A percentile compares a stretch with the other conserved stretches of the same genome.
These are phyloP conservation scores for Aquilaria yunnanensis DNA, from an alignment of 345 rosid species.

Conservation along the genomic window DNA sequence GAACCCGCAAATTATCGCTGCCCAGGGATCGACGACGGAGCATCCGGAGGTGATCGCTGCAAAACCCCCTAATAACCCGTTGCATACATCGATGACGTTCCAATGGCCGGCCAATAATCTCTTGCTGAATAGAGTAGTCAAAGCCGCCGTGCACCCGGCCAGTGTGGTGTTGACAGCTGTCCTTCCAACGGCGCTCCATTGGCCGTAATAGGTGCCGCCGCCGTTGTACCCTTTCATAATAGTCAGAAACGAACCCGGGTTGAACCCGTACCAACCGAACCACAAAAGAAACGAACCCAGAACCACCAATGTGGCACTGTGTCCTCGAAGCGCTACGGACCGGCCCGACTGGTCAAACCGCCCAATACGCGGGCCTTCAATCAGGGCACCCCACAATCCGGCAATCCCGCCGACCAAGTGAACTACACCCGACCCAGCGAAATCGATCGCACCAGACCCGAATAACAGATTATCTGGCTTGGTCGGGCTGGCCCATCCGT, in stretches of 20 bases:
- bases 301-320: constrained; percentile 61
- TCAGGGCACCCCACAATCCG: constrained; percentile 67
- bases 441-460: constrained; percentile 58
- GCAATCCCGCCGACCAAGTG: constrained; percentile 86
- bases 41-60: constrained; percentile 84
- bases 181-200: constrained; percentile 77
- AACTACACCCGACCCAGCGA: constrained; percentile 80
- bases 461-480: constrained; percentile 28
- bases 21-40: constrained; percentile 86
- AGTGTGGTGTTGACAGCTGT: constrained; percentile 79
- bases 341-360: constrained; percentile 42
- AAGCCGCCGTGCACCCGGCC: constrained; percentile 75
- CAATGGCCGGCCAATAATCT: constrained; percentile 65
- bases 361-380: constrained; percentile 76
- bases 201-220: constrained; percentile 43
- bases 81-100: constrained; percentile 73
- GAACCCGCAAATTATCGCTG: constrained; percentile 69
- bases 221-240: constrained; percentile 32
- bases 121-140: constrained; percentile 68
- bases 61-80: constrained; percentile 75
- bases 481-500: constrained; percentile 64
- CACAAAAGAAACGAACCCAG: constrained; percentile 68
- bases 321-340: constrained; percentile 54
- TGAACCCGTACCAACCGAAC: constrained; percentile 91
- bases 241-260: constrained; percentile 57